Base-by-base conservation (phyloP, 2,329 filamentous ascomycete species). In the Colletotrichum scovillei region DNA sequence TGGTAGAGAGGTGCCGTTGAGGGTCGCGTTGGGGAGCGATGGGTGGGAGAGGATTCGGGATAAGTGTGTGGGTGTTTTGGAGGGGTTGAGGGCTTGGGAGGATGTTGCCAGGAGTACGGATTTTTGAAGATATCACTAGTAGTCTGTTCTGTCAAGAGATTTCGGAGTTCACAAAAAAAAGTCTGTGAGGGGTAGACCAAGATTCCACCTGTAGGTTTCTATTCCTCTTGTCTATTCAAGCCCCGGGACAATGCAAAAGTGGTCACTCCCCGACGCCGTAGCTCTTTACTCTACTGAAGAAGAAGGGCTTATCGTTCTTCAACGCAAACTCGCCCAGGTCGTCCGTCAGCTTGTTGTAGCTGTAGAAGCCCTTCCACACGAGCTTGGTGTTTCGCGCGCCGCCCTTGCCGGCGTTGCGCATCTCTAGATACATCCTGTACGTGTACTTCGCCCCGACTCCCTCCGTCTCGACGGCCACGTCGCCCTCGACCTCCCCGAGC, bases 341-440 rank as follows among this genome's bases (percentile, higher is more conserved):
- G 80, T 97, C 95, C 8, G 95, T 97, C 78, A 97, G 82, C 77
- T 90, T 89, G 80, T 98, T 97, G 80, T 97, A 96, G 84, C 92
- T 96, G 90, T 94, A 97, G 80, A 95, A 98, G 0, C 93, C 93
- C 78, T 93, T 93, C 96, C 97, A 99, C 0, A 87, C 85, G 63
- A 99, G 84, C 83, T 97, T 98, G 75, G 96, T 98, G 79, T 97
- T 98, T 80, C 91, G 91, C 0, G 91, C 86, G 0, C 88, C 86
- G 0, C 88, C 88, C 75, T 88, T 89, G 14, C 90, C 88, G 0
- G 92, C 90, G 75, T 88, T 91, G 0, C 90, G 90, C 35, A 98
- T 81, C 6, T 89, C 87, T 35, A 99, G 82, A 72, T 96, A 92
- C 90, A 98, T 92, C 58, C 92, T 90, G 81, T 97, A 98, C 74